Conservation (phyloP, 495 filamentous ascomycete genomes). For the Tuber umbilicatum region DNA sequence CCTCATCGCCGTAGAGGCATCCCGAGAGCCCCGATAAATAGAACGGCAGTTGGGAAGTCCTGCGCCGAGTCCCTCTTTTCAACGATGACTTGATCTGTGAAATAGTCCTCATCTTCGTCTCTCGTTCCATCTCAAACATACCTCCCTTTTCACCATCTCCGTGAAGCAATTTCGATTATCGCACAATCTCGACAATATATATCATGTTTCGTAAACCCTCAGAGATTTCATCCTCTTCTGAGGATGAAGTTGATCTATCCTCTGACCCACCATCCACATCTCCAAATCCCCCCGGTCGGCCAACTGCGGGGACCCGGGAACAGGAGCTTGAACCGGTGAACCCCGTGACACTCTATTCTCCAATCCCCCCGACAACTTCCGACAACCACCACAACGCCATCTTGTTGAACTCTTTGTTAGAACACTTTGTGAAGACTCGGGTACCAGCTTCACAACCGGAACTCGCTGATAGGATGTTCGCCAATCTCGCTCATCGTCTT, state of each 20-base stretch:
- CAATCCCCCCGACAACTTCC: conserved; percentile 10
- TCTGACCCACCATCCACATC: conserved; percentile 13
- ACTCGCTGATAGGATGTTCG: conserved; percentile 20
- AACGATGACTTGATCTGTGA: conserved; percentile 1
- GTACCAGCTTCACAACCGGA: conserved; percentile 8
- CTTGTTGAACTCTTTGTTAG: conserved; percentile 25
- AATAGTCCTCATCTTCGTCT: conserved; percentile 9
- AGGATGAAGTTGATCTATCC: conserved; percentile 8
- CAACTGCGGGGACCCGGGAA: conserved; percentile 2
- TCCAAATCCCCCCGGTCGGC: not conserved
- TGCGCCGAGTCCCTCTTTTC: not conserved
- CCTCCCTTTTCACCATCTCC: conserved; percentile 6
- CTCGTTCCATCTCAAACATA: conserved; percentile 8
- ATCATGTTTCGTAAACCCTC: conserved; percentile 24
- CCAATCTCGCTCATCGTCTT: conserved; percentile 17
- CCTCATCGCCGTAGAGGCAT: not conserved
- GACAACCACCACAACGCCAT: conserved; percentile 16
- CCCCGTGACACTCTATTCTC: conserved; percentile 23
- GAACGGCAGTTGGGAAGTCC: not conserved
- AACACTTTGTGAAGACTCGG: conserved; percentile 16
- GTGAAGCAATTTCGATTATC: not conserved
- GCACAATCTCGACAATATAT: conserved; percentile 13
- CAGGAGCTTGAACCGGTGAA: conserved; percentile 14
- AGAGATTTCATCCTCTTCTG: conserved; percentile 20
- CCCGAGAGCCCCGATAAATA: not conserved